Percentiles rank a stretch among this genome's conserved stretches.
Conservation (phyloP, 495 filamentous ascomycete genomes). For the Tuber umbilicatum region DNA sequence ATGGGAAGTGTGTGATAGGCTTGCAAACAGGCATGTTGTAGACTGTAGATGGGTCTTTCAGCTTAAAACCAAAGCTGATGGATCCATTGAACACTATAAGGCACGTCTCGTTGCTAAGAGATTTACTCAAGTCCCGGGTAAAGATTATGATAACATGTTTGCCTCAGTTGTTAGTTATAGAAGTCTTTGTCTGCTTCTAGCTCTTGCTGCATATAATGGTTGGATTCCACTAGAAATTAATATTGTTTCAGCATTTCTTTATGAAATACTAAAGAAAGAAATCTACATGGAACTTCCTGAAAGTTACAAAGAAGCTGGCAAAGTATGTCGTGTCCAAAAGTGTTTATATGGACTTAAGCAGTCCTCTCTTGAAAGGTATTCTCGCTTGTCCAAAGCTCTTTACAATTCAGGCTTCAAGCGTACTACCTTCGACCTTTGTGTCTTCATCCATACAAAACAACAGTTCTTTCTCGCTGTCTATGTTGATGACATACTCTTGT, state of each 20-base stretch:
- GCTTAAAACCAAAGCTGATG: slow-evolving; percentile 20
- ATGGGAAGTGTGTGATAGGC: slow-evolving; percentile 1
- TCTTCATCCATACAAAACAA: background rate
- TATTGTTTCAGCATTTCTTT: slow-evolving; percentile 21
- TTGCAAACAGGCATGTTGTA: slow-evolving; percentile 15
- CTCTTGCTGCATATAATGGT: slow-evolving; percentile 8
- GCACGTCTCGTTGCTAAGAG: slow-evolving; percentile 37
- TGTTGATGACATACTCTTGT: slow-evolving; percentile 9
- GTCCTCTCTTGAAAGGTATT: slow-evolving; percentile 23
- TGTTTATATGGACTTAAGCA: slow-evolving; percentile 33
- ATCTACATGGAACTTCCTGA: slow-evolving; percentile 24
- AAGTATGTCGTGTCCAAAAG: background rate
- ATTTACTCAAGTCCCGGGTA: slow-evolving; percentile 32
- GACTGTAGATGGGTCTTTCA: slow-evolving; percentile 35
- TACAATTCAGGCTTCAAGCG: background rate
- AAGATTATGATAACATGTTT: too few species aligned
- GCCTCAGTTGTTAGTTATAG: slow-evolving; percentile 22
- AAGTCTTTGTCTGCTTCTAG: slow-evolving; percentile 19
- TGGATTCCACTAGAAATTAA: slow-evolving; percentile 20
- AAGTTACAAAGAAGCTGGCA: slow-evolving; percentile 11
- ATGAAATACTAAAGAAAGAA: slow-evolving; percentile 18
- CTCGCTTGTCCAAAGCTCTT: slow-evolving; percentile 15
- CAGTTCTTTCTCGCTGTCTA: background rate
- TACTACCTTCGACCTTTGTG: slow-evolving; percentile 17
- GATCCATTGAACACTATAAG: slow-evolving; percentile 26